phyloP scores from a whole-genome alignment of 2,329 filamentous ascomycete species.

The Gaeumannomyces tritici region DNA sequence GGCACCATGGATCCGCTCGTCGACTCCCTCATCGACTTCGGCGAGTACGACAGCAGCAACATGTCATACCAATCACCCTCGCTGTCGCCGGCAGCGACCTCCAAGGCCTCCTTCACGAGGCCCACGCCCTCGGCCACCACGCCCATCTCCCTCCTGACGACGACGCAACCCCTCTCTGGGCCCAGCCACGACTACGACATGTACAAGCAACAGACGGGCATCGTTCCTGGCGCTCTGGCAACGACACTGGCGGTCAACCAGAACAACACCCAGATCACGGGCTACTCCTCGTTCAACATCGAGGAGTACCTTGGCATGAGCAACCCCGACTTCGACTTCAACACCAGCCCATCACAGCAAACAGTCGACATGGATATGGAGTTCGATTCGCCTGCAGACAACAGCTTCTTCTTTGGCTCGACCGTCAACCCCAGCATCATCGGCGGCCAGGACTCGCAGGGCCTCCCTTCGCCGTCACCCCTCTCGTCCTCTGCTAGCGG shows the following conservation, averaged over 20 bases:
- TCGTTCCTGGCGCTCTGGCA: conserved; percentile 74
- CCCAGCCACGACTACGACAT: conserved; percentile 93
- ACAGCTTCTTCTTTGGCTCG: conserved; percentile 54
- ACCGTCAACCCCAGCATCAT: conserved; percentile 67
- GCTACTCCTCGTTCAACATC: conserved; percentile 39
- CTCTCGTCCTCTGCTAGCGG: conserved; percentile 35
- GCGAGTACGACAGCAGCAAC: conserved; percentile 51
- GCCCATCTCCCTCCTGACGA: conserved; percentile 41
- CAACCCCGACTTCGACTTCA: conserved; percentile 64
- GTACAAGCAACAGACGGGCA: conserved; percentile 91
- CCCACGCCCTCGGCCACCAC: conserved; percentile 34
- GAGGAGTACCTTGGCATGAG: conserved; percentile 39
- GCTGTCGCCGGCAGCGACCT: conserved; percentile 40
- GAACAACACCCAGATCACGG: conserved; percentile 40
- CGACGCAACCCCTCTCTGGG: conserved; percentile 54
- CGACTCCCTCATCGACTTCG: conserved; percentile 51
- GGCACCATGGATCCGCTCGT: conserved; percentile 38
- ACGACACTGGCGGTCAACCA: conserved; percentile 73
- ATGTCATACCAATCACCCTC: conserved; percentile 47
- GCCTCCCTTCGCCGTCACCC: conserved; percentile 32
- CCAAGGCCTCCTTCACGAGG: conserved; percentile 43
- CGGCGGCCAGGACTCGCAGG: conserved; percentile 48
- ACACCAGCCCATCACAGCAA: conserved; percentile 52
- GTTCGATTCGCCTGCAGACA: conserved; percentile 47
- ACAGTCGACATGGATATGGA: conserved; percentile 62